Evolutionary conservation across 805 yeast species (phyloP).

Genomic region (Millerozyma miso): DNA sequence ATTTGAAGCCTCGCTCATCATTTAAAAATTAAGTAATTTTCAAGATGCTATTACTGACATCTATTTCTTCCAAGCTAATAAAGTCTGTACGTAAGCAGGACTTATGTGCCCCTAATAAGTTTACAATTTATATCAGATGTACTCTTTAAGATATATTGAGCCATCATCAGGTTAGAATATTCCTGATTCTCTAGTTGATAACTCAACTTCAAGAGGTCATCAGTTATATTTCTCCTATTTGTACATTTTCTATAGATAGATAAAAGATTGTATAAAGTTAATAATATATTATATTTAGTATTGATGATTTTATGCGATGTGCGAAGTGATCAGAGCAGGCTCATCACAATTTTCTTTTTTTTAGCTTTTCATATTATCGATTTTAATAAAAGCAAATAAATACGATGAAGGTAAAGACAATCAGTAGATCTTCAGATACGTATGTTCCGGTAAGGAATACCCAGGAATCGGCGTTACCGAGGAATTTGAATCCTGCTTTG

Average conservation of each 20-base stretch:
- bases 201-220: not conserved
- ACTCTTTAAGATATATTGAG: not conserved
- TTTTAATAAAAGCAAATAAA: not conserved
- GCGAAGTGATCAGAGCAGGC: too few relatives aligned
- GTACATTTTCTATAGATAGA: not conserved
- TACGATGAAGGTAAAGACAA: slow-evolving; percentile 77
- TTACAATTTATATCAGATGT: not conserved
- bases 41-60: not conserved
- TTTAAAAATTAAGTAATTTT: too few relatives aligned
- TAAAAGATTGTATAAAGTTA: not conserved
- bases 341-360: not conserved
- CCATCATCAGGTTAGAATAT: not conserved
- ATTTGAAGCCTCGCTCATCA: too few relatives aligned
- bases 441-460: slow-evolving; percentile 90
- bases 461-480: slow-evolving; percentile 80
- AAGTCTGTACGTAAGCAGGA: slow-evolving; percentile 9
- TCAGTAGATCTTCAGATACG: slow-evolving; percentile 83
- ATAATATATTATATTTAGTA: not conserved
- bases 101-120: slow-evolving; percentile 6
- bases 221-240: not conserved
- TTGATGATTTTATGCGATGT: not conserved
- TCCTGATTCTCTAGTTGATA: not conserved
- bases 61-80: not conserved
- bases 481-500: slow-evolving; percentile 88
- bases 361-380: not conserved